Base-by-base conservation (phyloP, 805 yeast genomes). In the Ogataea sp. region DNA sequence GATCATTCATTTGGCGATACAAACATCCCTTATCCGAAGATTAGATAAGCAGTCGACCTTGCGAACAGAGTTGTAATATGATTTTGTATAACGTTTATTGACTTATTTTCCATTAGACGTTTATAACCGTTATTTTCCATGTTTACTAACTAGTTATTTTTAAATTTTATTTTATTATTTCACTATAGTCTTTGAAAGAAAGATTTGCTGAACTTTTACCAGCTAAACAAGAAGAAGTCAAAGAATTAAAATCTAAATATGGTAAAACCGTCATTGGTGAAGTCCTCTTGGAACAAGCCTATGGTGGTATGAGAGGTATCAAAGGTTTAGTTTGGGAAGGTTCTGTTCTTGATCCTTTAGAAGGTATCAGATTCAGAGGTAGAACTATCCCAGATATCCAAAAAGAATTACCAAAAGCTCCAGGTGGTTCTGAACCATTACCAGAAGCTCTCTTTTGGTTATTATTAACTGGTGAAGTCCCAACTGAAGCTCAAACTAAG, bases 131-230 rank as follows among this genome's bases (percentile, higher is more conserved):
- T n/a, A n/a, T n/a, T 20, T 20, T 17, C 16, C 14, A 7, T 14
- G 7, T 17, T 29, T 29, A 29, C 13, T 26, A 18, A 26, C 26
- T 20, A n/a, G n/a, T 11, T 30, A 13, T 28, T 15, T 14, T 16
- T 21, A 20, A 16, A 16, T 27, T 21, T 14, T 13, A 17, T 31
- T 36, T n/a, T 30, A 18, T 26, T 32, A 18, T 33, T 20, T 27
- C 34, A 29, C 30, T 37, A 6, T 59, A 75, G 73, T 80, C 96
- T 48, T 75, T 93, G 56, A 93, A 93, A 68, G 95, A 93, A 68
- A 81, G 95, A 62, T 89, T 93, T 61, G 94, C 88, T 41, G 95
- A 86, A 60, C 72, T 86, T 50, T 77, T 89, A 62, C 97, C 97
- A 50, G 88, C 76, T 57, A 85, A 85, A 72, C 83, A 83, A 53